Conservation (phyloP, 495 filamentous ascomycete genomes). For the Extremus antarcticus region DNA sequence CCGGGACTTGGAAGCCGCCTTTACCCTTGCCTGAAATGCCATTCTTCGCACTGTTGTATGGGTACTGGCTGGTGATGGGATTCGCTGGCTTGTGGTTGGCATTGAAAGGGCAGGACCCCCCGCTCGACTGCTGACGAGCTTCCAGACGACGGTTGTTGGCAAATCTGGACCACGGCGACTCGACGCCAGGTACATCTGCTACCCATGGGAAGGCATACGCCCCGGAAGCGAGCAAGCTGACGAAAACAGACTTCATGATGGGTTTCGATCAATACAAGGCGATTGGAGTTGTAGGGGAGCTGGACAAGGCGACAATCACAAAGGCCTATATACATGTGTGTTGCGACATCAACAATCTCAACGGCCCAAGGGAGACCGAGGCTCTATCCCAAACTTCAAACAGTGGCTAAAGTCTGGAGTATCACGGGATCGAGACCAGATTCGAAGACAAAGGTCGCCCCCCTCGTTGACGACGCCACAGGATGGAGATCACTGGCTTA, state of each 20-base stretch:
- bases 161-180: constrained; percentile 19
- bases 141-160: constrained; percentile 12
- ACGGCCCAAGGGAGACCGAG: background rate
- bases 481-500: no score
- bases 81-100: constrained; percentile 28
- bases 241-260: constrained; percentile 8
- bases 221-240: constrained; percentile 7
- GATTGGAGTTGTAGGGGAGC: no score
- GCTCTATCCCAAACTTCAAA: background rate
- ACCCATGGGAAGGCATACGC: constrained; percentile 30
- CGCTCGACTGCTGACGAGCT: constrained; percentile 8
- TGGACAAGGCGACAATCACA: no score
- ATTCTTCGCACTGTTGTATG: constrained; percentile 31
- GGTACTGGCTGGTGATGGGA: constrained; percentile 24
- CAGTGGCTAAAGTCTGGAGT: no score
- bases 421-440: no score
- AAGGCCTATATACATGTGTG: no score
- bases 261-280: no score
- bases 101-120: constrained; percentile 31
- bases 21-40: constrained; percentile 28
- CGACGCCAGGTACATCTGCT: constrained; percentile 25
- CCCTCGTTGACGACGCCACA: no score
- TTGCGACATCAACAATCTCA: no score
- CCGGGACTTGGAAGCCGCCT: constrained; percentile 32
- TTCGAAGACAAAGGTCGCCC: no score